These are phyloP conservation scores for Leccinum pachyderme DNA, from an alignment of 1,284 basidiomycete genomes.

Conservation along the genomic window DNA sequence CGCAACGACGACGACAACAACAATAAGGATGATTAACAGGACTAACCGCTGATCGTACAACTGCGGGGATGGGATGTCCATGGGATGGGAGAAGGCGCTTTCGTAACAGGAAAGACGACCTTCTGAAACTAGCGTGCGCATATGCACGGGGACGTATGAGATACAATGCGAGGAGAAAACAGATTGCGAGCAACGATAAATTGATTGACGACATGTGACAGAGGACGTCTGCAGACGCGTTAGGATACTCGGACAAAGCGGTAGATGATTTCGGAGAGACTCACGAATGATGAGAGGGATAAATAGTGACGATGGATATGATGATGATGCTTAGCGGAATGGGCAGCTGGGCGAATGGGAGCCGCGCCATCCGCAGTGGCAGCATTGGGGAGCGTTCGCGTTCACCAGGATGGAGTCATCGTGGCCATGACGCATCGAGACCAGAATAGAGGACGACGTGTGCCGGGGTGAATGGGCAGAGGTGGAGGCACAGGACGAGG, in stretches of 20 bases:
- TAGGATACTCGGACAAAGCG: background rate
- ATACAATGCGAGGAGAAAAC: slow-evolving; percentile 28
- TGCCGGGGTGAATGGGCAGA: slow-evolving; percentile 11
- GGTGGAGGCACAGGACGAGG: slow-evolving; percentile 10
- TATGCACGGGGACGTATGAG: slow-evolving; percentile 37
- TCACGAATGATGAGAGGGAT: slow-evolving; percentile 25
- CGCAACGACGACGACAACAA: slow-evolving; percentile 6
- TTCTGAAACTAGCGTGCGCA: slow-evolving; percentile 30
- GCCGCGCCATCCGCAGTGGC: slow-evolving; percentile 72
- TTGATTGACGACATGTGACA: slow-evolving; percentile 30
- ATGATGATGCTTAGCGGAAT: slow-evolving; percentile 40
- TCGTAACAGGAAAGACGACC: background rate
- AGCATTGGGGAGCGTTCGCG: slow-evolving; percentile 65
- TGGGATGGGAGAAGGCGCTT: slow-evolving; percentile 7
- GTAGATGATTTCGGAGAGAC: slow-evolving; percentile 6
- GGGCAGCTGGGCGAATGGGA: slow-evolving; percentile 66
- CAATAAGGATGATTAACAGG: slow-evolving; percentile 8
- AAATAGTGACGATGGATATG: slow-evolving; percentile 20
- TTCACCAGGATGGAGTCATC: slow-evolving; percentile 27
- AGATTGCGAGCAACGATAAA: slow-evolving; percentile 33
- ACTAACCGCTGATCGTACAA: slow-evolving; percentile 27
- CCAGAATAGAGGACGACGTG: slow-evolving; percentile 15
- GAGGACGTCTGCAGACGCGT: slow-evolving; percentile 14
- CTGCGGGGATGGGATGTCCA: slow-evolving; percentile 21
- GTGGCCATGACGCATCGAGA: slow-evolving; percentile 19